Percentiles rank a stretch among this genome's conserved stretches.
These are phyloP conservation scores for Plantago coronopus DNA, from an alignment of 305 asterid genomes.

Conservation along the genomic window DNA sequence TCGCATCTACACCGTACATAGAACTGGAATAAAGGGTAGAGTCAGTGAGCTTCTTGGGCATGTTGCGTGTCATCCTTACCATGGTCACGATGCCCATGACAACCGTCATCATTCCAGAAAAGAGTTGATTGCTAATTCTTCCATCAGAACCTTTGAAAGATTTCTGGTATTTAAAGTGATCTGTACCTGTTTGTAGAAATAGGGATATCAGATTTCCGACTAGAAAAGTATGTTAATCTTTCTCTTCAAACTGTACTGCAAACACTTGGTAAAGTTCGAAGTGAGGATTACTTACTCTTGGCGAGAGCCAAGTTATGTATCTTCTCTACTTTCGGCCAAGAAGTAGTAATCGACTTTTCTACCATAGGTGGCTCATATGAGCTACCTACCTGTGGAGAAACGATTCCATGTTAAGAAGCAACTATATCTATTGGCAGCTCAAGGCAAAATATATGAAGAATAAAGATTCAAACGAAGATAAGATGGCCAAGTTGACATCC, in stretches of 20 bases:
- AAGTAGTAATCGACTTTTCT: conserved; percentile 46
- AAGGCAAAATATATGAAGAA: neutral
- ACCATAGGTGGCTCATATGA: conserved; percentile 30
- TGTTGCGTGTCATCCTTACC: conserved; percentile 83
- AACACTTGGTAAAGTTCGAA: too few species aligned
- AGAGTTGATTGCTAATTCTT: conserved; percentile 55
- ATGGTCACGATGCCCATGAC: conserved; percentile 84
- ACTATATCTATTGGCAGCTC: neutral
- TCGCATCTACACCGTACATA: conserved; percentile 38
- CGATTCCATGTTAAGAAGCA: neutral
- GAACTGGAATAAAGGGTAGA: conserved; percentile 70
- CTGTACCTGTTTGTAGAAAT: conserved; percentile 23
- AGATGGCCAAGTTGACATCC: too few species aligned
- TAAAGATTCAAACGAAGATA: neutral
- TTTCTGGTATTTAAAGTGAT: conserved; percentile 18
- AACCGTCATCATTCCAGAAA: conserved; percentile 70
- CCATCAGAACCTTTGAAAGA: conserved; percentile 29
- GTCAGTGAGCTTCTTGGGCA: conserved; percentile 82
- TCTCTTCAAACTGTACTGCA: too few species aligned
- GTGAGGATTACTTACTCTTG: conserved; percentile 34
- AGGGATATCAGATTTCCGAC: conserved; percentile 1
- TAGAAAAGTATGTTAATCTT: too few species aligned
- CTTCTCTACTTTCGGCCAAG: conserved; percentile 32
- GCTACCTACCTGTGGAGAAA: conserved; percentile 26
- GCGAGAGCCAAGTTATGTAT: conserved; percentile 30